Conservation (phyloP, 345 rosid species). For the Triadica sebifera region DNA sequence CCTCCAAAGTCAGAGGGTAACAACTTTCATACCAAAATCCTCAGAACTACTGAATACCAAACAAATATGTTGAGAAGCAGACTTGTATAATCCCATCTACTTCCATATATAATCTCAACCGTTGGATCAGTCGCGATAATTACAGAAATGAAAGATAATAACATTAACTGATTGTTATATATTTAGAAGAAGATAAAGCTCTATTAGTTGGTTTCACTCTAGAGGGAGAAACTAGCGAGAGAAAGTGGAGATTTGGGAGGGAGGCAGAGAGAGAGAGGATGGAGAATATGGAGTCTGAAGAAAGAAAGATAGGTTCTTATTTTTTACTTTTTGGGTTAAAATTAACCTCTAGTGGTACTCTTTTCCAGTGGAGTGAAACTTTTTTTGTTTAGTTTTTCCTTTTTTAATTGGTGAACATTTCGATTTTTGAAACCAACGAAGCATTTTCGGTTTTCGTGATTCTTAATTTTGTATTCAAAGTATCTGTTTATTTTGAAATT, state of each 20-base stretch:
- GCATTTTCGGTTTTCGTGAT: constrained; percentile 13
- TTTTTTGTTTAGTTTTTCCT: constrained; percentile 9
- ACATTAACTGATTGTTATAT: constrained; percentile 22
- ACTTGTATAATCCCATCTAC: no score
- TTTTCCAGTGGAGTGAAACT: constrained; percentile 22
- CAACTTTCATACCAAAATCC: no score
- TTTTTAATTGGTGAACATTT: constrained; percentile 12
- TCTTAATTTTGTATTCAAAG: constrained; percentile 4
- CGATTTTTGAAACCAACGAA: not conserved
- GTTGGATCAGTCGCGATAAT: constrained; percentile 16
- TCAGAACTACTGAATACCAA: no score
- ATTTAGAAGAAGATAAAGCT: constrained; percentile 22
- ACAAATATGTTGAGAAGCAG: no score
- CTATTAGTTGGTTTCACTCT: constrained; percentile 20
- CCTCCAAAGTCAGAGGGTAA: no score
- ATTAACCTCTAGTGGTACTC: constrained; percentile 21
- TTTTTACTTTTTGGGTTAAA: not conserved
- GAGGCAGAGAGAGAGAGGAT: constrained; percentile 14
- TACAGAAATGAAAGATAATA: not conserved
- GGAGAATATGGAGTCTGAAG: not conserved
- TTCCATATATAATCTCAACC: constrained; percentile 30
- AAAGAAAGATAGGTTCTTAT: not conserved
- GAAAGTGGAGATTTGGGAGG: constrained; percentile 24
- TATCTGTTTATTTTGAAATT: not conserved
- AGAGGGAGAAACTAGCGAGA: constrained; percentile 17